Evolutionary conservation across 2,329 filamentous ascomycete species (phyloP).

Genomic region (Colletotrichum gigasporum): DNA sequence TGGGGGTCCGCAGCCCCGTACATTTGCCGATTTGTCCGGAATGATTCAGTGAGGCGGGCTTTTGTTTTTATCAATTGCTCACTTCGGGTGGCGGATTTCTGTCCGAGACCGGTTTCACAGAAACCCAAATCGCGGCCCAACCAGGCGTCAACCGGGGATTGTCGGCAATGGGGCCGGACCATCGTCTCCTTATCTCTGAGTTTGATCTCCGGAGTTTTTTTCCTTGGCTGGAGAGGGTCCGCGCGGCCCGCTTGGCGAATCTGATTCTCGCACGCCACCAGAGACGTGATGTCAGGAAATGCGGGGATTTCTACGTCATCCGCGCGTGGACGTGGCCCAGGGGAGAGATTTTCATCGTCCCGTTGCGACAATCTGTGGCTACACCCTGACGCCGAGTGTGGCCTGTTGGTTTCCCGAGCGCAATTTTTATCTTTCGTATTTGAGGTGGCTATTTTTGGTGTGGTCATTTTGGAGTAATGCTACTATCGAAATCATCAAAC

Average conservation of each 20-base stretch:
- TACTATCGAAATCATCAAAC: not conserved
- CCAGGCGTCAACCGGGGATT: not conserved
- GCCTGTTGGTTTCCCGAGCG: not conserved
- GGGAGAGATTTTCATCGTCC: not conserved
- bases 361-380: not conserved
- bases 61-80: no score
- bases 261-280: constrained; percentile 9
- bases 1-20: not conserved
- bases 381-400: not conserved
- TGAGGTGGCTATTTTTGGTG: not conserved
- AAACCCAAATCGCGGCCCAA: not conserved
- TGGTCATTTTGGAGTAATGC: constrained; percentile 15
- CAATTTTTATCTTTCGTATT: not conserved
- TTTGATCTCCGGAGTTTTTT: not conserved
- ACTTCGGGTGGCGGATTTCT: not conserved
- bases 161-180: constrained; percentile 5
- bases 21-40: no score
- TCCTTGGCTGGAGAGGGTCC: constrained; percentile 13
- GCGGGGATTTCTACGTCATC: constrained; percentile 24
- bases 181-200: constrained; percentile 8
- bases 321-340: constrained; percentile 4
- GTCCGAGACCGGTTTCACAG: not conserved
- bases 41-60: no score
- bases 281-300: constrained; percentile 5
- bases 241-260: constrained; percentile 19